A percentile compares a stretch with the other conserved stretches of the same genome.
Evolutionary conservation across 1,284 basidiomycete genomes (phyloP).

Genomic region (Trichosporon sp.): DNA sequence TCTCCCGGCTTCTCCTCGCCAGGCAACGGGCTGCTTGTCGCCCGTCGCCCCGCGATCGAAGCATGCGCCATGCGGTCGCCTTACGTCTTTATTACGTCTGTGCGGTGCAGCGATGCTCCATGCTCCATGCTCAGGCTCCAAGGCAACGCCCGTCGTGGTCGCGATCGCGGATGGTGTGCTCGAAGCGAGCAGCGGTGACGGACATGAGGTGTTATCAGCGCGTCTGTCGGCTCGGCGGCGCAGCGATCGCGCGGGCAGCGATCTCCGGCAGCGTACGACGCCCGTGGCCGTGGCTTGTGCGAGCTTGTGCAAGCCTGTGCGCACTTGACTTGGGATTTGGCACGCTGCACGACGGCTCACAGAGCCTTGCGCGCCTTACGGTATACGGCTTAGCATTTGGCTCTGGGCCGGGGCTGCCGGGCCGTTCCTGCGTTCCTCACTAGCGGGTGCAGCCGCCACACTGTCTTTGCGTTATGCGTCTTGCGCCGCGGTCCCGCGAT

Average conservation of each 20-base stretch:
- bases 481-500: no score
- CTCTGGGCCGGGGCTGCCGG: no score
- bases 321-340: no score
- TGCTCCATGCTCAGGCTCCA: no score
- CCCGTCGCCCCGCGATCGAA: background rate
- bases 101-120: background rate
- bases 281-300: background rate
- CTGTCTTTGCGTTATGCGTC: no score
- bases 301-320: no score
- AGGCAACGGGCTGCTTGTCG: no score
- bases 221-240: background rate
- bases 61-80: background rate
- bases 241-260: background rate
- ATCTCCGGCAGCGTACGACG: background rate
- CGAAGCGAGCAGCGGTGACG: background rate
- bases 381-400: no score
- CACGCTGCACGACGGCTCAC: no score
- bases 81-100: background rate
- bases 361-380: no score
- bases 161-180: background rate
- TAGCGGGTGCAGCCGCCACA: background rate
- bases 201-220: background rate
- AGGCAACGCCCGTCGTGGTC: background rate
- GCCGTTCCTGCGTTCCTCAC: background rate
- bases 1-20: no score